Conservation (phyloP, 257 asterid genomes). For the Lycium ferocissimum region DNA sequence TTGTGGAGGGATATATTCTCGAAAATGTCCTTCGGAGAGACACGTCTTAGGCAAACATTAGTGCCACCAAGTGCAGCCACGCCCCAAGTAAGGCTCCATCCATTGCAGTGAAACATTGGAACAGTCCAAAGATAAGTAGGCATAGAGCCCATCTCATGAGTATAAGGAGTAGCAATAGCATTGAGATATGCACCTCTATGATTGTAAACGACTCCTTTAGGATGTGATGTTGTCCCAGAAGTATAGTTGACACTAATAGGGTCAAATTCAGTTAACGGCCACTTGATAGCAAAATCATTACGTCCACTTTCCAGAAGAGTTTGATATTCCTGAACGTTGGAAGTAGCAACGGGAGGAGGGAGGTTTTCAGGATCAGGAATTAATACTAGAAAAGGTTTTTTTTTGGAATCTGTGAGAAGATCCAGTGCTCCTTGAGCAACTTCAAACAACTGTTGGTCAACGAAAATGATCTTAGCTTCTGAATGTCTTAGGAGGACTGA, state of each 20-base stretch:
- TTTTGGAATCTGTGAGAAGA: slow-evolving; percentile 33
- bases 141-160: slow-evolving; percentile 45
- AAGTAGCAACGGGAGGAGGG: slow-evolving; percentile 19
- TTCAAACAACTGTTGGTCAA: slow-evolving; percentile 43
- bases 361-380: slow-evolving; percentile 37
- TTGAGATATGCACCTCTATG: slow-evolving; percentile 55
- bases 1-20: slow-evolving; percentile 39
- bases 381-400: slow-evolving; percentile 36
- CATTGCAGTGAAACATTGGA: slow-evolving; percentile 55
- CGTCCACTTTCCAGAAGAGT: slow-evolving; percentile 39
- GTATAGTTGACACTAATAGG: slow-evolving; percentile 50
- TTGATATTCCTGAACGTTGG: slow-evolving; percentile 35
- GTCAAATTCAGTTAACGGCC: slow-evolving; percentile 49
- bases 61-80: slow-evolving; percentile 51
- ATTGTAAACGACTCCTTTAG: slow-evolving; percentile 52
- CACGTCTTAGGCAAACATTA: slow-evolving; percentile 45
- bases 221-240: slow-evolving; percentile 50
- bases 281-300: slow-evolving; percentile 28
- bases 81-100: slow-evolving; percentile 48
- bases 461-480: slow-evolving; percentile 50
- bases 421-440: slow-evolving; percentile 44
- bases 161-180: slow-evolving; percentile 37
- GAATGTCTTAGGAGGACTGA: slow-evolving; percentile 48
- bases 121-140: slow-evolving; percentile 52
- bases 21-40: slow-evolving; percentile 42